phyloP scores from a whole-genome alignment of 306 rosid genomes.

The Fragaria iinumae region DNA sequence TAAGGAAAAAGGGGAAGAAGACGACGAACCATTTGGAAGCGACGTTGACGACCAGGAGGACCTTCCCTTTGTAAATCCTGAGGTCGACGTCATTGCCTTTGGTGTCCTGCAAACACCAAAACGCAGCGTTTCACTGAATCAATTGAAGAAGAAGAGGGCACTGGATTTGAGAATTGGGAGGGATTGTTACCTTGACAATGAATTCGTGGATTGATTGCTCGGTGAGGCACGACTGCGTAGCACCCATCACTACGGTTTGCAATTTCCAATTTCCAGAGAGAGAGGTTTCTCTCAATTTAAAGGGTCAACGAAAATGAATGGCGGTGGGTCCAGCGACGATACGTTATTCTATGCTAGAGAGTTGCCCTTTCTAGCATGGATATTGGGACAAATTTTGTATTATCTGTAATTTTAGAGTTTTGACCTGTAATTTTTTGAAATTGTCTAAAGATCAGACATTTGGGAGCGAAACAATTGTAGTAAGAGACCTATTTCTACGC shows the following conservation, averaged over 20 bases:
- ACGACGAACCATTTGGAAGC: conserved; percentile 82
- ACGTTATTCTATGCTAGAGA: too few species aligned
- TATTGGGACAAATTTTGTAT: too few species aligned
- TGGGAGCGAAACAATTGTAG: not conserved
- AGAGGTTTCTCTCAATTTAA: too few species aligned
- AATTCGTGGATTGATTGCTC: conserved; percentile 77
- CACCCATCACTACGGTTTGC: conserved; percentile 58
- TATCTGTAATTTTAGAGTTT: too few species aligned
- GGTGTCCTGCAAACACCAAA: conserved; percentile 49
- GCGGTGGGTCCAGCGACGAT: too few species aligned
- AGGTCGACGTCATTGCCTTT: conserved; percentile 76
- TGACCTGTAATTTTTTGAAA: too few species aligned
- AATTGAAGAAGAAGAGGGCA: not conserved
- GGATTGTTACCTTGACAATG: conserved; percentile 60
- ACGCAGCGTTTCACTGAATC: not conserved
- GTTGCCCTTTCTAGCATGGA: too few species aligned
- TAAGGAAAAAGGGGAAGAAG: not conserved
- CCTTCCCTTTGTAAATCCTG: conserved; percentile 62
- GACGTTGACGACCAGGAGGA: conserved; percentile 82
- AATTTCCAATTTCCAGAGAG: too few species aligned
- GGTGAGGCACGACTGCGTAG: conserved; percentile 48
- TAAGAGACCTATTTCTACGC: not conserved
- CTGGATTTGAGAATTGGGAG: not conserved
- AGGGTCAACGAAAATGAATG: too few species aligned
- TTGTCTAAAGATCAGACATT: not conserved